Evolutionary conservation across 2,329 filamentous ascomycete genomes (phyloP), one percentile per base, ranked within the genome.

Genomic region (Zymoseptoria ardabiliae): DNA sequence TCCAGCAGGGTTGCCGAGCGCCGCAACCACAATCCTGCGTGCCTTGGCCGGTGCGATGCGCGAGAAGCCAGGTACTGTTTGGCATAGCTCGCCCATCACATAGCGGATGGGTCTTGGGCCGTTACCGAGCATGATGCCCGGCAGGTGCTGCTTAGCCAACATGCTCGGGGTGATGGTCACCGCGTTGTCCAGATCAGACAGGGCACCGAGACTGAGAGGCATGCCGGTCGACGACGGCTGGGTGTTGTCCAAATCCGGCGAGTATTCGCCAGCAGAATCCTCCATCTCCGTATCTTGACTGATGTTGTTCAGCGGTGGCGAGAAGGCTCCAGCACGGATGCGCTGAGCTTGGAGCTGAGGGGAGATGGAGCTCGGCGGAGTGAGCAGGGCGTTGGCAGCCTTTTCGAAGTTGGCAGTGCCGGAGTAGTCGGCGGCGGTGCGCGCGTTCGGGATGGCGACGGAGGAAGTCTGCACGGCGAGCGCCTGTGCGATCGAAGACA

Each of bases 311-410:
- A 78, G 72, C 53, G 76, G 72, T 56, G 77, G 73, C 61, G 78
- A 75, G 65, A 75, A 71, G 54, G 78, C 61, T 50, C 54, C 58
- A 64, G 84, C 82, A 74, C 88, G 89, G 72, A 89, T 85, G 70
- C 88, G 88, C 70, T 93, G 90, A 61, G 92, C 90, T 69, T 88
- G 86, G 66, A 97, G 82, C 68, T 85, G 87, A 54, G 93, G 93
- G 63, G 92, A 97, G 74, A 97, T 91, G 76, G 92, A 97, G 80
- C 93, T 95, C 62, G 93, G 93, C 72, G 93, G 93, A 74, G 93
- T 97, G 64, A 89, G 91, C 71, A 96, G 85, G 74, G 84, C 80
- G 63, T 65, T 69, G 55, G 66, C 66, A 50, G 61, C 62, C 68
- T 68, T 58, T 58, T 69, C 69, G 61, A 64, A 65, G 54, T 63